Evolutionary conservation across 2,329 filamentous ascomycete genomes (phyloP), one percentile per base, ranked within the genome.

Genomic region (Tolypocladium nubicola): DNA sequence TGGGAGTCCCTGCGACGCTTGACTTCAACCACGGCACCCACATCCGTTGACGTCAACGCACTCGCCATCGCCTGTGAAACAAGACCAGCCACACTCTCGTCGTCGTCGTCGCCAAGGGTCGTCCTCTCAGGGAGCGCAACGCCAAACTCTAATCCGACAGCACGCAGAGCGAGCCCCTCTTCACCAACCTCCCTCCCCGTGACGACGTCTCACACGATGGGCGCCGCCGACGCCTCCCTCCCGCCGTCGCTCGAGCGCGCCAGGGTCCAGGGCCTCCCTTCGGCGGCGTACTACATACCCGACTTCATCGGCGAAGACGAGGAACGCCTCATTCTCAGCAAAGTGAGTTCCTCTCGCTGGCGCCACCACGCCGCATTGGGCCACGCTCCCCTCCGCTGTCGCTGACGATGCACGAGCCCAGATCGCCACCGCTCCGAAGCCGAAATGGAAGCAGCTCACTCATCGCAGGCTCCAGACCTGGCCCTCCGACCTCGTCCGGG

Each of bases 381-480:
- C 35, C 40, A 7, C 45, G 14, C 35, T 53, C 39, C 14, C 30
- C 21, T 26, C 19, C 14, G 26, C 47, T 13, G 9, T 33, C n/a
- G 43, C 52, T 62, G 55, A 57, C 56, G 26, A 53, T 30, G 19
- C 14, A 16, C 47, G n/a, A 14, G 16, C n/a, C 54, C 64, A 78
- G 79, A 82, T 87, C 64, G 75, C 76, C 55, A 77, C 81, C 50
- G 85, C 84, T 1, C 87, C 89, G 33, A 86, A 85, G 61, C 86
- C 88, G 33, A 82, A 86, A 68, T 99, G 94, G 93, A 92, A 90
- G 61, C 81, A 87, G 54, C 86, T 99, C 57, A 84, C 87, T n/a
- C 90, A 91, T 70, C 88, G 94, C 57, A 87, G 93, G 47, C 83
- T 99, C 1, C 92, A 97, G 77, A 90, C 90, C 1, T 90, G 92